Evolutionary conservation across 345 rosid genomes (phyloP), one percentile per base, ranked within the genome.

Genomic region (Salix brachista): DNA sequence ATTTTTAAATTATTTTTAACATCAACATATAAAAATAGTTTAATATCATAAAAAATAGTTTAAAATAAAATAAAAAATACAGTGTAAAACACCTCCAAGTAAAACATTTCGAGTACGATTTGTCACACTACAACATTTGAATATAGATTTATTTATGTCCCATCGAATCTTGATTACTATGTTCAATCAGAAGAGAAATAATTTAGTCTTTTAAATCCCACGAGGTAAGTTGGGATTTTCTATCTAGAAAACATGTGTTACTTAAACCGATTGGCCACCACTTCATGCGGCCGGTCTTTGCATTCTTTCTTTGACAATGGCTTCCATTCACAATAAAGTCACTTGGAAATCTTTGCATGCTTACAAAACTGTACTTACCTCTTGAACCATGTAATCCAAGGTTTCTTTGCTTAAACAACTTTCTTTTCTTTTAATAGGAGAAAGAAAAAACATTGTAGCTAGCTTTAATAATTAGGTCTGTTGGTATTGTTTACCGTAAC

Each of bases 71-170:
- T 4, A 32, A 32, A 32, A 32, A 32, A 30, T 0, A 30, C 32
- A 30, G 32, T 30, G 2, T 30, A 30, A 30, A 30, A 30, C 32
- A 30, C 32, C 32, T 32, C 34, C 34, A n/a, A 9, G 28, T 8
- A 56, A 54, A 21, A 76, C 73, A 30, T 46, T 71, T 65, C 18
- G 23, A 6, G 79, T 78, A 78, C 74, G 65, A 70, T 32, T 71
- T 54, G 56, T 75, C 44, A 10, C 44, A 12, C 44, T 0, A 41
- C 44, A 41, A 39, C 52, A 13, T 60, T 25, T 46, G 50, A 46
- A 14, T 4, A 46, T 1, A 46, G 16, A 46, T 46, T 46, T 46
- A 12, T 46, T 9, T 58, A 23, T 58, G 64, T n/a, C 6, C 64
- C 64, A 10, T 10, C 64, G 25, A 58, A 3, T 9, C 25, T 3